Evolutionary conservation across 805 yeast species (phyloP), one percentile per base, ranked within the genome.

Genomic region (Lipomyces japonicus): DNA sequence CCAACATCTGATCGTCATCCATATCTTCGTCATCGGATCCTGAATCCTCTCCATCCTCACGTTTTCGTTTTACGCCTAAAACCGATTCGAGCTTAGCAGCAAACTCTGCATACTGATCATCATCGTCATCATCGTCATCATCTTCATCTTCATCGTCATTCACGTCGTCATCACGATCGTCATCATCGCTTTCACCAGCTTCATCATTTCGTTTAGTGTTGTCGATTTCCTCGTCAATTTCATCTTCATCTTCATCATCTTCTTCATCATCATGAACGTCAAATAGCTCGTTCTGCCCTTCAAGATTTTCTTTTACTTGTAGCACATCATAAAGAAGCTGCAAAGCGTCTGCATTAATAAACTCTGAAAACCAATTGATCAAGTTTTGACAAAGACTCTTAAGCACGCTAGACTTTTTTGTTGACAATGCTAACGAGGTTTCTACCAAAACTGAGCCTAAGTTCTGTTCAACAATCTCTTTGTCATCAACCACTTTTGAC

Each of bases 1-100:
- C 57, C 16, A 53, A 42, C 57, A 53, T 50, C 37, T 55, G 58
- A 18, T 50, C 58, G 35, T 55, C 59, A 28, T 43, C 39, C 55
- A 50, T 46, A 14, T 47, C 58, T 41, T 47, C 53, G 28, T 53
- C 54, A 2, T 22, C 46, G 18, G 22, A 24, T 7, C 25, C 51
- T 10, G 32, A 32, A 9, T 36, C 46, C 26, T 38, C 56, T 24
- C 44, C 42, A 18, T 22, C 46, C n/a, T 21, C 36, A 5, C 25
- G 4, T 16, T 26, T 37, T 7, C 48, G 44, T 23, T 50, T 39
- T 4, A 56, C 47, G 4, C 57, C 51, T 6, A 51, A 32, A 3
- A 49, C 46, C 36, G 50, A 23, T 10, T 59, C 42, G 4, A 55
- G 43, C 16, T 46, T 51, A 3, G 28, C 44, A n/a, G 49, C 53